phyloP scores from a whole-genome alignment of 345 rosid species.

The Euphorbia lathyris region DNA sequence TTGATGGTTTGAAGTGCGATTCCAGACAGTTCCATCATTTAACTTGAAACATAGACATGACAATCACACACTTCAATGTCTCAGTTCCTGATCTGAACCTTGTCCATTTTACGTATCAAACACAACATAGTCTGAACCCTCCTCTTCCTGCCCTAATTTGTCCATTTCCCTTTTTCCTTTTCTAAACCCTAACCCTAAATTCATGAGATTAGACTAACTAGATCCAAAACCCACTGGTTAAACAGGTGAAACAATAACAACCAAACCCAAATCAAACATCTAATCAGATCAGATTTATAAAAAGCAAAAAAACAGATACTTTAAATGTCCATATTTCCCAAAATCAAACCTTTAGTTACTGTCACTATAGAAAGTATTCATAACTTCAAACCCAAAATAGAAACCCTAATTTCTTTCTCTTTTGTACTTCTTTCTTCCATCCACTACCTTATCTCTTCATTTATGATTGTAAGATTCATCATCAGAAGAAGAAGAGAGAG shows the following conservation, averaged over 20 bases:
- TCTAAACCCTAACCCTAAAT: constrained; percentile 5
- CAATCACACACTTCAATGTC: too few relatives aligned
- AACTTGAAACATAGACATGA: too few relatives aligned
- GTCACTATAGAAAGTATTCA: constrained; percentile 49
- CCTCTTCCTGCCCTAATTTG: too few relatives aligned
- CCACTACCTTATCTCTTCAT: constrained; percentile 12
- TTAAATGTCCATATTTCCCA: constrained; percentile 35
- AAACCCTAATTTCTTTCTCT: constrained; percentile 6
- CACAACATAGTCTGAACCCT: too few relatives aligned
- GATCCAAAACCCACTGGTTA: constrained; percentile 31
- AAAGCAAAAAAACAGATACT: constrained; percentile 7
- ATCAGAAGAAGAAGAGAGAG: not conserved
- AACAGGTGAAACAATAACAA: constrained; percentile 19
- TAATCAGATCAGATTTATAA: not conserved
- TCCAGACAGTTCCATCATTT: too few relatives aligned
- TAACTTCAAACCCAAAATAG: constrained; percentile 45
- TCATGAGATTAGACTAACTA: constrained; percentile 3
- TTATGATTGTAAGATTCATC: too few relatives aligned
- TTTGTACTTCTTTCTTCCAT: constrained; percentile 18
- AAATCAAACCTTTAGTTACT: constrained; percentile 45
- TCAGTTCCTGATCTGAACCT: too few relatives aligned
- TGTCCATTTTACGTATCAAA: too few relatives aligned
- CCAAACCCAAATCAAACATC: constrained; percentile 17
- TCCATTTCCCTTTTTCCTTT: too few relatives aligned
- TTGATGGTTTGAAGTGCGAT: too few relatives aligned